phyloP scores from a whole-genome alignment of 345 rosid species.

The Litchi chinensis region DNA sequence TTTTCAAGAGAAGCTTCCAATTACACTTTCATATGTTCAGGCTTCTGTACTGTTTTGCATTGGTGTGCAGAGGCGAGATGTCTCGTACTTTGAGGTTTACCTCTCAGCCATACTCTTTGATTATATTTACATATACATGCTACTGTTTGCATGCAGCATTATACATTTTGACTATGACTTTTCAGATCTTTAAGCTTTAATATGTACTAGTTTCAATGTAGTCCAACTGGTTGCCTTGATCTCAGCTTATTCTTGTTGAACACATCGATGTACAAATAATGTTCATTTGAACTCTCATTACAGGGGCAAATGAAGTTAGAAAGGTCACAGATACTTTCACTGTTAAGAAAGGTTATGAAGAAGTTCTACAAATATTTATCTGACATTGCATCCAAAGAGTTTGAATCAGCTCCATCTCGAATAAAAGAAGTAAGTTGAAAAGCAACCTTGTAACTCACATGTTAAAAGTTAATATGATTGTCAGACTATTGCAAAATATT shows the following conservation, averaged over 20 bases:
- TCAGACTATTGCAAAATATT: not conserved
- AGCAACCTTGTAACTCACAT: not conserved
- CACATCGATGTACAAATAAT: not conserved
- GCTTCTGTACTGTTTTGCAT: slow-evolving; percentile 81
- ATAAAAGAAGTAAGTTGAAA: slow-evolving; percentile 70
- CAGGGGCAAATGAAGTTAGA: slow-evolving; percentile 89
- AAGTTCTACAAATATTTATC: slow-evolving; percentile 70
- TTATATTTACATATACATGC: not conserved
- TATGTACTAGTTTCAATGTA: not conserved
- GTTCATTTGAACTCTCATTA: slow-evolving; percentile 24
- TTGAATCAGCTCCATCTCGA: slow-evolving; percentile 61
- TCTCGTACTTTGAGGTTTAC: slow-evolving; percentile 72
- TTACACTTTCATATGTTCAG: slow-evolving; percentile 72
- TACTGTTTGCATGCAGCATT: not conserved
- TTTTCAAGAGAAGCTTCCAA: slow-evolving; percentile 82
- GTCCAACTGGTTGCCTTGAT: not conserved
- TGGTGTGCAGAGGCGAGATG: slow-evolving; percentile 78
- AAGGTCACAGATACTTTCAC: slow-evolving; percentile 64
- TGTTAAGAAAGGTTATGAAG: slow-evolving; percentile 73
- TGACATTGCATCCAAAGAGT: slow-evolving; percentile 63
- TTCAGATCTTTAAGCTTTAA: not conserved
- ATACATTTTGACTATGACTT: not conserved
- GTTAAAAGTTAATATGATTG: not conserved
- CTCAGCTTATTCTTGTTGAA: slow-evolving; percentile 11
- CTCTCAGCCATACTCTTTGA: slow-evolving; percentile 14